Base-by-base conservation (phyloP, 2,329 filamentous ascomycete genomes). In the Aspergillus sp. region DNA sequence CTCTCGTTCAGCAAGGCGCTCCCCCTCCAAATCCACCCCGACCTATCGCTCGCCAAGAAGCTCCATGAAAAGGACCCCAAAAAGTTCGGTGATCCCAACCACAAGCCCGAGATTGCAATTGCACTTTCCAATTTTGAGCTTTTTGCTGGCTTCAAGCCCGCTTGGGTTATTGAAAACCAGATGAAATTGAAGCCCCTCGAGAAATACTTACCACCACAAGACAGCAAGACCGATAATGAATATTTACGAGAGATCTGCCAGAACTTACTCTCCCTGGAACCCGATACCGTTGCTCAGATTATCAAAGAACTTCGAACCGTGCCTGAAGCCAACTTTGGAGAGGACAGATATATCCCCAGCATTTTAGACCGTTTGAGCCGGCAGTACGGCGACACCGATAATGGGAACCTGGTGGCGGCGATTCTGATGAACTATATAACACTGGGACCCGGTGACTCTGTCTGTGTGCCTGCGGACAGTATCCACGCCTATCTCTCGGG, bases 21-120 rank as follows among this genome's bases (percentile, higher is more conserved):
- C 0, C 86, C 85, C 1, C 73, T 90, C 2, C 86, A 90, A 61
- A 76, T 89, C 12, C 86, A 90, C 53, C 86, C 85, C 27, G 80
- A 89, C 69, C 86, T 85, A 59, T 71, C 78, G 0, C 75, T 89
- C 1, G 79, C 86, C 0, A 68, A 75, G 7, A 75, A 82, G 57
- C 74, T 89, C 2, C 84, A 89, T 67, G 62, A 76, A 46, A 64
- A 80, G 53, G 75, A 88, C 46, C 84, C 85, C 0, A 66, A 80
- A 2, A 77, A 81, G 49, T 90, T 86, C 63, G 80, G 79, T 1
- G 85, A 90, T 54, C 70, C 78, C 2, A 90, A 90, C 63, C 85
- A 90, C 72, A 90, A 90, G 67, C 86, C 86, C 1, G 86, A 90
- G 61, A 90, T 90, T 46, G 85, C 86, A 1, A 72, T 90, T 1